These are phyloP conservation scores for Chaetothyriales sp. DNA, from an alignment of 2,329 filamentous ascomycete genomes.

Conservation along the genomic window DNA sequence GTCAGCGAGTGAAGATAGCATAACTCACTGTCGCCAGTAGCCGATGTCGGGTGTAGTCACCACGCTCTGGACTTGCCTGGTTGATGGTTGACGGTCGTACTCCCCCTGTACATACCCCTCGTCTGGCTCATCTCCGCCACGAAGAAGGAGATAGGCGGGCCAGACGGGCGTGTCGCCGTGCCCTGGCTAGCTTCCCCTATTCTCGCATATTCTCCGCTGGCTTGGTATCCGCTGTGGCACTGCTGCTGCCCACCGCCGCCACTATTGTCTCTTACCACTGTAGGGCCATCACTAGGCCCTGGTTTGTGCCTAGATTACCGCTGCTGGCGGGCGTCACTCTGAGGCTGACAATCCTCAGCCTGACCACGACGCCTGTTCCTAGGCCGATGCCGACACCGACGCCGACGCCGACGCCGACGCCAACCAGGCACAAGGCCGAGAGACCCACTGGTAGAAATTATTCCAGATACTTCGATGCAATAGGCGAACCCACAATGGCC, in stretches of 20 bases:
- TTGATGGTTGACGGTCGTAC: neutral
- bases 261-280: no score
- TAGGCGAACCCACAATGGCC: neutral
- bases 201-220: no score
- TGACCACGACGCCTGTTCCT: no score
- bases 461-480: neutral
- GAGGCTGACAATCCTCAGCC: no score
- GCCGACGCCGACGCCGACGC: neutral
- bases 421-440: neutral
- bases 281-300: no score
- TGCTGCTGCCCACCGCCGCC: no score
- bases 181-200: no score
- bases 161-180: neutral
- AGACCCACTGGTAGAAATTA: neutral
- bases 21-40: neutral
- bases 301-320: no score
- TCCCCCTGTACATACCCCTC: neutral
- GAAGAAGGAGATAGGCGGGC: neutral
- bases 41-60: neutral
- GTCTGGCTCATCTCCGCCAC: neutral
- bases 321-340: no score
- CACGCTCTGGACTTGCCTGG: neutral
- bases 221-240: no score
- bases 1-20: neutral
- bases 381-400: neutral